Evolutionary conservation across 179 eudicot species (phyloP).

Genomic region (Heliamphora pulchella): DNA sequence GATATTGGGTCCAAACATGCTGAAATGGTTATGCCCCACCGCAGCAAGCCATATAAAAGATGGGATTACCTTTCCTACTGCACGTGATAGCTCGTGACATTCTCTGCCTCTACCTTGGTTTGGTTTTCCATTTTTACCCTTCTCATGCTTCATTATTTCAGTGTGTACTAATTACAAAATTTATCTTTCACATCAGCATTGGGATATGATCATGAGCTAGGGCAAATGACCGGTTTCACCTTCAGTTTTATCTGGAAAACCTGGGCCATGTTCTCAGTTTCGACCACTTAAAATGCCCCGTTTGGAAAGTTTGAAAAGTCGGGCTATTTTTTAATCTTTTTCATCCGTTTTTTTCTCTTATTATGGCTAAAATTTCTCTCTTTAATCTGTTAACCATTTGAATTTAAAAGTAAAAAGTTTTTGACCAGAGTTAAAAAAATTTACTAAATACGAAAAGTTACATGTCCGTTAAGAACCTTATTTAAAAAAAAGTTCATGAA

Average conservation of each 20-base stretch:
- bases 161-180: background rate
- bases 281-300: background rate
- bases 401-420: too few species aligned
- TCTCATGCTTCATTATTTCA: slow-evolving; percentile 1
- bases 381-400: too few species aligned
- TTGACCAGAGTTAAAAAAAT: too few species aligned
- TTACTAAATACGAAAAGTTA: too few species aligned
- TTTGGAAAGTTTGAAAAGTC: too few species aligned
- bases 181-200: background rate
- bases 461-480: too few species aligned
- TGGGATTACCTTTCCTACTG: slow-evolving; percentile 44
- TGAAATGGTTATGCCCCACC: slow-evolving; percentile 55
- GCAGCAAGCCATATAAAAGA: slow-evolving; percentile 51
- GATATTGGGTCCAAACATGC: slow-evolving; percentile 51
- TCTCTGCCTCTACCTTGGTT: background rate
- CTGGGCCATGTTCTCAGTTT: background rate
- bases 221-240: background rate
- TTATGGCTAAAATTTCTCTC: too few species aligned
- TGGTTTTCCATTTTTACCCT: background rate
- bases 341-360: too few species aligned
- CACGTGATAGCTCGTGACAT: slow-evolving; percentile 34
- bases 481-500: too few species aligned
- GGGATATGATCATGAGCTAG: background rate
- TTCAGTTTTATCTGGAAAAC: background rate
- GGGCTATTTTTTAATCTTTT: too few species aligned